These are phyloP conservation scores for Phytophthora crassamura DNA, from an alignment of 352 stramenopile genomes.

Conservation along the genomic window DNA sequence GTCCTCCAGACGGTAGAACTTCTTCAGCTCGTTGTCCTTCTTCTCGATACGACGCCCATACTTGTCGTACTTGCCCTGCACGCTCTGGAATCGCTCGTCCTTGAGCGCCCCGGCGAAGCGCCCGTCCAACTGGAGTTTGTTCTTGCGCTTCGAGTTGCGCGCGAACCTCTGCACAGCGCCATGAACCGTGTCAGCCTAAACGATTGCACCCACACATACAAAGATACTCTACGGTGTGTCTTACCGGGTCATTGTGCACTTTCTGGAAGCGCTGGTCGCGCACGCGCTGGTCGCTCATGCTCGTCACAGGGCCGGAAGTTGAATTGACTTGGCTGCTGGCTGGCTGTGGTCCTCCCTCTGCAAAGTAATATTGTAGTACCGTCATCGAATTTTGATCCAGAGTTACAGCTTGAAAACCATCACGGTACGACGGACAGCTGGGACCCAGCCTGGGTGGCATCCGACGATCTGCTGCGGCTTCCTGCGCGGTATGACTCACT, in stretches of 20 bases:
- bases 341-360: not conserved
- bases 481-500: conserved; percentile 15
- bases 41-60: conserved; percentile 86
- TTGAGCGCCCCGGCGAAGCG: conserved; percentile 78
- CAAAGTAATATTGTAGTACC: no score
- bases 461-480: conserved; percentile 22
- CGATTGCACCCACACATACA: no score
- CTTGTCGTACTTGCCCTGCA: conserved; percentile 89
- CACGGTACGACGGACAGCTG: not conserved
- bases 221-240: no score
- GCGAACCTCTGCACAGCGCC: conserved; percentile 62
- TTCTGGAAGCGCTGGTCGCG: conserved; percentile 85
- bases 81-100: conserved; percentile 82
- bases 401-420: no score
- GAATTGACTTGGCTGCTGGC: conserved; percentile 3
- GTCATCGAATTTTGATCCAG: no score
- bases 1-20: conserved; percentile 82
- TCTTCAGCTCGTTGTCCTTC: conserved; percentile 78
- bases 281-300: conserved; percentile 53
- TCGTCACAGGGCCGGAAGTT: conserved; percentile 6
- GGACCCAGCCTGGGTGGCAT: no score
- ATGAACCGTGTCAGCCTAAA: not conserved
- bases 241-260: conserved; percentile 86
- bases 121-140: conserved; percentile 84
- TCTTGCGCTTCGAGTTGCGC: conserved; percentile 80